Evolutionary conservation across 306 rosid species (phyloP), one percentile per base, ranked within the genome.

Genomic region (Quercus parvula): DNA sequence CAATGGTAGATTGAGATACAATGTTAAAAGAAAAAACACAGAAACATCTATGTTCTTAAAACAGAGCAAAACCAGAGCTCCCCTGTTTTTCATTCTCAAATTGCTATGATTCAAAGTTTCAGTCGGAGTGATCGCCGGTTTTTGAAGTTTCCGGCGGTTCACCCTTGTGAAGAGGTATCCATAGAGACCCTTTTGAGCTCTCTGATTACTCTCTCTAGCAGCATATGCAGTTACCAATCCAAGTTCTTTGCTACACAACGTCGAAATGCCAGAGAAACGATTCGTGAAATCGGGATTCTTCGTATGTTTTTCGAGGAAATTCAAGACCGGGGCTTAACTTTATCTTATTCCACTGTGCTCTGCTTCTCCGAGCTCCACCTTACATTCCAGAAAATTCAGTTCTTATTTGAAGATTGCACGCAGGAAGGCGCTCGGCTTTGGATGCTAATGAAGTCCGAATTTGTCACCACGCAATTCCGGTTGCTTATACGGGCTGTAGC

Each of bases 91-190:
- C 3, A 44, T 74, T 62, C n/a, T 19, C 69, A 6, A 56, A 2
- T 41, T 71, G 17, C 89, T 38, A 90, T 88, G 94, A 70, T 66
- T 55, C 82, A 31, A 2, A 74, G 20, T 12, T 13, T 64, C 27
- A 44, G 57, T 8, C 63, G 76, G 17, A 73, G 75, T 25, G 87
- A 87, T 61, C 97, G 98, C 62, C 94, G 92, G 70, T 81, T 84
- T 67, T 90, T 94, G 2, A 77, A 85, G 5, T 80, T 87, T 31
- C 94, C 92, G 88, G 98, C 98, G 69, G 97, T 94, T 49, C 91
- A 75, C 22, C 98, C 97, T 0, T 94, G 98, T 79, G 85, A 81
- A 46, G 81, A 25, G 0, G 70, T 91, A 22, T 88, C 91, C 49
- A 79, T 83, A 38, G 58, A 59, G 12, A 87, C 92, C 15, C 97